Percentiles rank a stretch among this genome's conserved stretches.
phyloP scores from a whole-genome alignment of 352 stramenopile species.

The Thalassiosira oceanica region DNA sequence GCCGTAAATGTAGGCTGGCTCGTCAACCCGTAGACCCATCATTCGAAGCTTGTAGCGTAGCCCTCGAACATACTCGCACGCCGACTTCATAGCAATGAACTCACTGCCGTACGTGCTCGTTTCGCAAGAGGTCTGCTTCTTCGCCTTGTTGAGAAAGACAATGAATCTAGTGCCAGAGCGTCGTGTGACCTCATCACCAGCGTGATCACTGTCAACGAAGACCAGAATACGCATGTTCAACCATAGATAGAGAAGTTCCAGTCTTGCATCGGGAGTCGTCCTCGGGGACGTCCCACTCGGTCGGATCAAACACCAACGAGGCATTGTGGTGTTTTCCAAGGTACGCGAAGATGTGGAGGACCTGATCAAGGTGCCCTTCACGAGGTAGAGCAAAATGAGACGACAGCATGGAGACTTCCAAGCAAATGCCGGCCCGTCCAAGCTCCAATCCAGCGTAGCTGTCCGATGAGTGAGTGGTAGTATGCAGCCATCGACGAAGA shows the following conservation, averaged over 20 bases:
- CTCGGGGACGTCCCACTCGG: not conserved
- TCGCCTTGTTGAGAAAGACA: conserved; percentile 31
- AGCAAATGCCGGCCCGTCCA: conserved; percentile 35
- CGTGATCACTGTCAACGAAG: conserved; percentile 44
- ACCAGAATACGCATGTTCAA: conserved; percentile 11
- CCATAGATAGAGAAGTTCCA: conserved; percentile 19
- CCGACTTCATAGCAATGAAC: conserved; percentile 43
- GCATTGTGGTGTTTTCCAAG: conserved; percentile 35
- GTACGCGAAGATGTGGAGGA: conserved; percentile 45
- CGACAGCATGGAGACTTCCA: conserved; percentile 45
- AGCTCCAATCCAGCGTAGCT: conserved; percentile 48
- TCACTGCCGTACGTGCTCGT: conserved; percentile 25
- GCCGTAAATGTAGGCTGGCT: conserved; percentile 19
- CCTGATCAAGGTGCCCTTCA: conserved; percentile 26
- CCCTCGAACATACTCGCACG: conserved; percentile 22
- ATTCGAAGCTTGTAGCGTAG: conserved; percentile 51
- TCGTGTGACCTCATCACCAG: conserved; percentile 22
- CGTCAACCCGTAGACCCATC: conserved; percentile 36
- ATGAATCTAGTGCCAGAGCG: conserved; percentile 27
- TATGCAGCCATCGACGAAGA: conserved; percentile 18
- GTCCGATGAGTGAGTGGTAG: conserved; percentile 41
- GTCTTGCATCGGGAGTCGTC: not conserved
- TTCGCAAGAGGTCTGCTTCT: conserved; percentile 23
- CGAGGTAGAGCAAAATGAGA: conserved; percentile 40
- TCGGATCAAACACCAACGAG: conserved; percentile 33